A percentile compares a stretch with the other conserved stretches of the same genome.
These are phyloP conservation scores for Firmiana major DNA, from an alignment of 345 rosid genomes.

Conservation along the genomic window DNA sequence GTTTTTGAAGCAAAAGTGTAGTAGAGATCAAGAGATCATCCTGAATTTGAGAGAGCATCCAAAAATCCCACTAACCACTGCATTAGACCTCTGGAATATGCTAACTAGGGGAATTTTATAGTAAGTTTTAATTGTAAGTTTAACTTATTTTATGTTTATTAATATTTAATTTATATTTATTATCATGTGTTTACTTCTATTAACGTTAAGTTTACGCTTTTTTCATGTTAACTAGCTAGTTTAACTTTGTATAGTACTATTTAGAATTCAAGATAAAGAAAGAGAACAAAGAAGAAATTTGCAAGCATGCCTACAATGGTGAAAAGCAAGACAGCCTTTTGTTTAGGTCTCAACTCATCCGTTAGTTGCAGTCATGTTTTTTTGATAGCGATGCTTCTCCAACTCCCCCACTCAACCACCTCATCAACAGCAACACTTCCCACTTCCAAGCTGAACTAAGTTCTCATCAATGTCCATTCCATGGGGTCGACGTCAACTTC, in stretches of 20 bases:
- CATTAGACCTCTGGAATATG: background rate
- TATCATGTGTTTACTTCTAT: too few species aligned
- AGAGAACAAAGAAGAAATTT: background rate
- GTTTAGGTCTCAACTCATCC: background rate
- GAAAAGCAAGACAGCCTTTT: background rate
- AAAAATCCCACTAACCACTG: background rate
- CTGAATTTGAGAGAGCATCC: slow-evolving; percentile 11
- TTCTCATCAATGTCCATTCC: background rate
- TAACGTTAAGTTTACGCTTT: too few species aligned
- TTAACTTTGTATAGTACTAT: background rate
- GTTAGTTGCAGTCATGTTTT: slow-evolving; percentile 9
- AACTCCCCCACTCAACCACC: slow-evolving; percentile 36
- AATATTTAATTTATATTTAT: too few species aligned
- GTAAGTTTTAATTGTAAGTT: too few species aligned
- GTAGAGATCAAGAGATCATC: slow-evolving; percentile 22
- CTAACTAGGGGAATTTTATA: too few species aligned
- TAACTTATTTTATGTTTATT: too few species aligned
- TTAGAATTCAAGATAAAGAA: background rate
- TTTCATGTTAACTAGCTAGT: background rate
- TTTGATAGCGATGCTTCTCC: slow-evolving; percentile 39
- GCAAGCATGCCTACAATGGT: background rate
- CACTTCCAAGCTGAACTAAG: background rate
- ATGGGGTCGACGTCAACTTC: slow-evolving; percentile 3
- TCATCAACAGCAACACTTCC: slow-evolving; percentile 4
- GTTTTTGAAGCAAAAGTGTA: slow-evolving; percentile 12